Evolutionary conservation across 2,329 filamentous ascomycete genomes (phyloP), one percentile per base, ranked within the genome.

Genomic region (Sclerotinia glacialis): DNA sequence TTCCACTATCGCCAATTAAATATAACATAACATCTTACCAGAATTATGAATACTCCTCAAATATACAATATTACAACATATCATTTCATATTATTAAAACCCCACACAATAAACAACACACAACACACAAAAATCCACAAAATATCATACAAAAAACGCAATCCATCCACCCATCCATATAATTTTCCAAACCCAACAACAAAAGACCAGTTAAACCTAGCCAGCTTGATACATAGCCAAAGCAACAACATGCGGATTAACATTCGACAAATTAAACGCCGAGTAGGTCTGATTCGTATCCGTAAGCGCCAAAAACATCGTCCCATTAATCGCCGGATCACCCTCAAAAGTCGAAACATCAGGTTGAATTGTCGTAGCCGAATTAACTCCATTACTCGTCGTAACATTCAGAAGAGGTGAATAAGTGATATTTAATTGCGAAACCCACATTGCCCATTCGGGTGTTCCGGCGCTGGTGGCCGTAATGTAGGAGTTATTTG

Each of bases 401-500:
- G 82, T 85, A 5, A 84, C 73, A 64, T 86, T 80, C n/a, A 78
- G 76, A n/a, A 91, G 75, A 0, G 83, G 80, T 1, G 87, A 83
- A 74, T 90, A 91, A 0, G 92, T 95, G 16, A 90, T 81, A 69
- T 91, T 92, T 23, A 95, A 80, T 80, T 95, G 92, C 0, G 83
- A 84, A 1, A 91, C 89, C 90, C 91, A 96, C 0, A 86, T 85
- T 0, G 91, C 91, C 71, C 84, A 96, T 67, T 80, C 78, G 0
- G 92, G 89, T 4, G 76, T 72, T 2, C 82, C 82, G 0, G 88
- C 89, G 0, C 81, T 80, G 0, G 83, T 85, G 3, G 78, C 77
- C 0, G 92, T 94, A 59, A 92, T 79, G 76, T 96, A 96, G 74
- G 86, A 90, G 79, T 92, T 92, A 78, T 96, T 94, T 0, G 92